Evolutionary conservation across 805 yeast species (phyloP), one percentile per base, ranked within the genome.

Genomic region (Spathaspora arborariae): DNA sequence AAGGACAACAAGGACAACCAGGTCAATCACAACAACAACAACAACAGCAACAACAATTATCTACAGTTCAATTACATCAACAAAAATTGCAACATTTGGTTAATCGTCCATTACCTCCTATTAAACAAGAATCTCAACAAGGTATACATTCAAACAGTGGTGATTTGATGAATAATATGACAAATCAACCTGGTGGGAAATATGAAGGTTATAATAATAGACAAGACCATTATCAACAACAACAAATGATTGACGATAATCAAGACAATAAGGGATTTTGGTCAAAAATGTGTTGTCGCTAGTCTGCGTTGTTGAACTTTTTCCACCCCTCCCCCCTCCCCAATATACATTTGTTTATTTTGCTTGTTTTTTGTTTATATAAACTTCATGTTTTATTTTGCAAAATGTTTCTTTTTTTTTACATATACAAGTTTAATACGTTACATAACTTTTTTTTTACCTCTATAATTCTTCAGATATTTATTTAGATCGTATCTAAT

Each of bases 31-130:
- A 54, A 49, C 48, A 54, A 44, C 48, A 43, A 35, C 42, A 47
- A 21, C 51, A 43, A 22, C 37, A 20, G 38, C 70, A 64, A 42
- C 69, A 67, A 47, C 75, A 68, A 54, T 58, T 67, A 50, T 56
- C 67, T n/a, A 75, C 75, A 5, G 76, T 75, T 27, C 76, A 72
- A 57, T 70, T 72, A 46, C 76, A 72, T 56, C 77, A 72, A 58
- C 76, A 71, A 52, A 72, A 72, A 58, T 68, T 72, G 58, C 77
- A 72, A 55, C 74, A 70, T 53, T 69, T 72, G 63, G 75, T 72
- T 48, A 72, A 72, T 59, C 60, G 77, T 48, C 77, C 77, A 10
- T 68, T 72, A 55, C 77, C 77, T 33, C 76, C 77, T 2, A 72
- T 72, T 50, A 71, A 70, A 54, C 76, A 70, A 56, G 77, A 72